phyloP scores from a whole-genome alignment of 2,329 filamentous ascomycete species.

The Sarocladiaceae sp. region DNA sequence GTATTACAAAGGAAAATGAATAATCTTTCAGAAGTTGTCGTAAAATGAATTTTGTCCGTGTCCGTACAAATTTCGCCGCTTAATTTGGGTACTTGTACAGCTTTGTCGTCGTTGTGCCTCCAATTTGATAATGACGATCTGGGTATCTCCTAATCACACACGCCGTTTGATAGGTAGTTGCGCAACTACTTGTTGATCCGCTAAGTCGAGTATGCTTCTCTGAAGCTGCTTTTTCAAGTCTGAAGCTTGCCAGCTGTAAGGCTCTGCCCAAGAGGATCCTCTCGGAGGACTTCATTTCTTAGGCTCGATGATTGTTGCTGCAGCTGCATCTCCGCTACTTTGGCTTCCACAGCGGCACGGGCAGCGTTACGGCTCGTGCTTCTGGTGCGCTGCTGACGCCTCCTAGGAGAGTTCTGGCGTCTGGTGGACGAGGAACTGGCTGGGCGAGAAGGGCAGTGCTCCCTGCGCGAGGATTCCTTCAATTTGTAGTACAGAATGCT shows the following conservation, averaged over 20 bases:
- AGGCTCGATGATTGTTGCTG: slow-evolving; percentile 21
- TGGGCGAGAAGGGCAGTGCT: slow-evolving; percentile 37
- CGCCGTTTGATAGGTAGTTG: not conserved
- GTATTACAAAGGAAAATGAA: slow-evolving; percentile 1
- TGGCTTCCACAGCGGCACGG: not conserved
- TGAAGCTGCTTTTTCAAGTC: not conserved
- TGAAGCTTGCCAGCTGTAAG: not conserved
- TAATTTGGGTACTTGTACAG: not conserved
- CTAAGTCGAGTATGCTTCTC: not conserved
- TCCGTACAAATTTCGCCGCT: not conserved
- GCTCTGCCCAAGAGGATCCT: slow-evolving; percentile 9
- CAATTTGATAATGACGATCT: not conserved
- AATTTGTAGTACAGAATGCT: slow-evolving; percentile 38
- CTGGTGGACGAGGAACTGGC: slow-evolving; percentile 27
- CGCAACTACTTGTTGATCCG: not conserved
- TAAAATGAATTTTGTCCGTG: not conserved
- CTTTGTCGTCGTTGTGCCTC: not conserved
- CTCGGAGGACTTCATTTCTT: slow-evolving; percentile 28
- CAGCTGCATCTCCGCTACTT: slow-evolving; percentile 15
- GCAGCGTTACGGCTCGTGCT: slow-evolving; percentile 29
- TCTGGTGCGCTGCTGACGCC: slow-evolving; percentile 33
- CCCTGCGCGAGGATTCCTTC: slow-evolving; percentile 33
- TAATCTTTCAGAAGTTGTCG: not conserved
- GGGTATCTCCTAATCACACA: slow-evolving; percentile 7
- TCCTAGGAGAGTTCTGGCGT: slow-evolving; percentile 22